Percentiles rank a stretch among this genome's conserved stretches.
phyloP scores from a whole-genome alignment of 371 early-diverging fungal species.

The Batkoa obscura region DNA sequence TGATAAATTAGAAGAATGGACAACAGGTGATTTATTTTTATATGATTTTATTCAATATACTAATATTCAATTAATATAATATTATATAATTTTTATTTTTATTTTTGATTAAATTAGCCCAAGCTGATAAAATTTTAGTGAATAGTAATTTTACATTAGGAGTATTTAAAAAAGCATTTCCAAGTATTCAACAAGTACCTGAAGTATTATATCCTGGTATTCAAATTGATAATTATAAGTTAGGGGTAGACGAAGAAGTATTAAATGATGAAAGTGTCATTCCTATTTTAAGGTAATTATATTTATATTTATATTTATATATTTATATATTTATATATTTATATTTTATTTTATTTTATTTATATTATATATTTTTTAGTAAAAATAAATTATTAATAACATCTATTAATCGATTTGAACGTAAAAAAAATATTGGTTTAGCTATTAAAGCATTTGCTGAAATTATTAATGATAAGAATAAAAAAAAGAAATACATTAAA shows the following conservation, averaged over 20 bases:
- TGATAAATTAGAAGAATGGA: constrained; percentile 66
- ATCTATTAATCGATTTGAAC: constrained; percentile 86
- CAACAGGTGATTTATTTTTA: constrained; percentile 35
- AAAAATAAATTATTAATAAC: constrained; percentile 26
- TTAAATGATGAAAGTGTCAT: background rate
- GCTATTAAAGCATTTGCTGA: constrained; percentile 59
- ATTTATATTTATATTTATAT: no score
- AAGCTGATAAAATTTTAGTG: constrained; percentile 74
- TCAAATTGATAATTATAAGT: constrained; percentile 34
- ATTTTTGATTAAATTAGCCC: constrained; percentile 19
- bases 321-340: background rate
- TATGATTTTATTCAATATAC: background rate
- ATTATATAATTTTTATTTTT: no score
- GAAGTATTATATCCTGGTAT: constrained; percentile 77
- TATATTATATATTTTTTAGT: background rate
- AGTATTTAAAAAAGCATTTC: constrained; percentile 54
- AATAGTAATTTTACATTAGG: constrained; percentile 77
- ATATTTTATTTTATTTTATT: background rate
- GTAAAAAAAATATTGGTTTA: constrained; percentile 76
- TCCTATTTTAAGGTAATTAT: background rate
- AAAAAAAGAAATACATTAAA: constrained; percentile 15
- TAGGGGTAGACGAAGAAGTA: background rate
- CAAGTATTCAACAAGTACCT: constrained; percentile 28
- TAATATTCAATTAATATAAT: no score
- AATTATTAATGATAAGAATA: constrained; percentile 13